Percentiles rank a stretch among this genome's conserved stretches.
Conservation (phyloP, 805 yeast genomes). For the Metschnikowia santaceciliae region DNA sequence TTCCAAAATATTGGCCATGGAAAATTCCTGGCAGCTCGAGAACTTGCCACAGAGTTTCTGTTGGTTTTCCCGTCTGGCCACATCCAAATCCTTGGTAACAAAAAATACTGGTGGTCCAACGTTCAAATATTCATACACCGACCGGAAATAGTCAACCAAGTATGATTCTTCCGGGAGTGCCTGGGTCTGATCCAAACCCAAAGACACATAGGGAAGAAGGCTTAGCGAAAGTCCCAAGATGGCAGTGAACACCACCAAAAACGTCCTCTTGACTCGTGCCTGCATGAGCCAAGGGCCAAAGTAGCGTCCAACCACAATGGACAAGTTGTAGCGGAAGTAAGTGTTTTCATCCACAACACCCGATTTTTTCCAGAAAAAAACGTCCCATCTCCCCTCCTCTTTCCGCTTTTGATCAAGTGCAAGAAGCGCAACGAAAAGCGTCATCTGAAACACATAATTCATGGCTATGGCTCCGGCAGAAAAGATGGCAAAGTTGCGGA, state of each 20-base stretch:
- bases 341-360: conserved; percentile 5
- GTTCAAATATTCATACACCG: conserved; percentile 65
- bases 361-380: conserved; percentile 46
- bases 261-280: conserved; percentile 41
- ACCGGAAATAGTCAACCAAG: conserved; percentile 73
- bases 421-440: conserved; percentile 73
- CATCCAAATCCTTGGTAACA: conserved; percentile 65
- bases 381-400: conserved; percentile 57
- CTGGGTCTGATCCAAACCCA: conserved; percentile 85
- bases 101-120: conserved; percentile 93
- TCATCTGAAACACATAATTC: conserved; percentile 74
- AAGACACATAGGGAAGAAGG: conserved; percentile 60
- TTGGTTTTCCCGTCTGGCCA: conserved; percentile 60
- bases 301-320: conserved; percentile 37
- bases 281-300: conserved; percentile 62
- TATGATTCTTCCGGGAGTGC: conserved; percentile 86
- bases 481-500: conserved; percentile 84
- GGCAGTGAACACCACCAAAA: conserved; percentile 52
- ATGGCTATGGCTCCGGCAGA: conserved; percentile 82
- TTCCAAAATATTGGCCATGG: conserved; percentile 76
- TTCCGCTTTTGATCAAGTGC: conserved; percentile 61
- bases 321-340: conserved; percentile 22
- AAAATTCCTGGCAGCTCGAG: conserved; percentile 74
- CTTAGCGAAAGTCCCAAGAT: conserved; percentile 70
- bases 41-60: conserved; percentile 82